phyloP scores from a whole-genome alignment of 1,284 basidiomycete genomes.

The Dichomitus squalens region DNA sequence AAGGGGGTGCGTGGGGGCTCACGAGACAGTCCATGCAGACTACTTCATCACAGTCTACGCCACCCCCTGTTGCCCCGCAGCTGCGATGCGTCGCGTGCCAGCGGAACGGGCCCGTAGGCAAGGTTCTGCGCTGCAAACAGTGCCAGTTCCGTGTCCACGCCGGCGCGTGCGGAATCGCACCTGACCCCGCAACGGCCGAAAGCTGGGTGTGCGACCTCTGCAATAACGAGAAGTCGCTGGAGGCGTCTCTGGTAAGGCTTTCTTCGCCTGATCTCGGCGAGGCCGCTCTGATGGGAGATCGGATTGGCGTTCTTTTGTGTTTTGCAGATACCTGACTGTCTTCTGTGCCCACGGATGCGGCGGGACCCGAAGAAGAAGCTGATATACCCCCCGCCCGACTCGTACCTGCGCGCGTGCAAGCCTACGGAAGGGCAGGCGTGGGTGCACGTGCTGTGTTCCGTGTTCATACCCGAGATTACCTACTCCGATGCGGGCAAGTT shows the following conservation, averaged over 20 bases:
- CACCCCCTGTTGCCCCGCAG: conserved; percentile 60
- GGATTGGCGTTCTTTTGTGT: neutral
- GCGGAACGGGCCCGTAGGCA: conserved; percentile 70
- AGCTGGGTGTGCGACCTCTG: conserved; percentile 87
- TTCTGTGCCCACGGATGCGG: conserved; percentile 68
- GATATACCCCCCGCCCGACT: conserved; percentile 52
- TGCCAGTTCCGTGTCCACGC: conserved; percentile 75
- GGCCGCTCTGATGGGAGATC: neutral
- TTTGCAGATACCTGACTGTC: conserved; percentile 67
- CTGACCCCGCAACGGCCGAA: conserved; percentile 61
- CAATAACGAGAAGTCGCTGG: conserved; percentile 75
- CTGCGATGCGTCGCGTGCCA: conserved; percentile 78
- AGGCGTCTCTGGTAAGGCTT: conserved; percentile 72
- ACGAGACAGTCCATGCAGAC: conserved; percentile 41
- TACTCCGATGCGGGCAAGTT: conserved; percentile 77
- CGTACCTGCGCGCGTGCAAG: conserved; percentile 84
- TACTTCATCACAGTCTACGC: conserved; percentile 50
- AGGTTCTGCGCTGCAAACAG: conserved; percentile 78
- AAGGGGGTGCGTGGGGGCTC: neutral
- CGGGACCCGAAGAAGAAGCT: conserved; percentile 52
- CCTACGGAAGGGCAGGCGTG: conserved; percentile 94
- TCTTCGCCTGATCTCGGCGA: neutral
- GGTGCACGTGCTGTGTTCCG: conserved; percentile 89
- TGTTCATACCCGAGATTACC: conserved; percentile 83
- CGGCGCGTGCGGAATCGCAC: conserved; percentile 72